Conservation (phyloP, 2,329 filamentous ascomycete species). For the Colletotrichum godetiae region DNA sequence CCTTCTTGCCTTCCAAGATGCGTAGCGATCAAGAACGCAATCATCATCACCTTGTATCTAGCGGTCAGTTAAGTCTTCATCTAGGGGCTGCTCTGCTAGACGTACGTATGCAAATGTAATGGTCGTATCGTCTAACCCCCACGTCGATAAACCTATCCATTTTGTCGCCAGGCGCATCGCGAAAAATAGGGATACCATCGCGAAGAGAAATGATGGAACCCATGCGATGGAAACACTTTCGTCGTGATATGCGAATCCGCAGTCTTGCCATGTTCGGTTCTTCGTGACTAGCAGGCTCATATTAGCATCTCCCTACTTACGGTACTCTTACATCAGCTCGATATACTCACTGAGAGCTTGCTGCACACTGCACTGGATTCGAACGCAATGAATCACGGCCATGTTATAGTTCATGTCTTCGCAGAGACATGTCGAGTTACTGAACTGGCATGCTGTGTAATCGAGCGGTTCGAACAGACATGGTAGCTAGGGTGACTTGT, state of each 20-base stretch:
- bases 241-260: conserved; percentile 16
- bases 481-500: neutral
- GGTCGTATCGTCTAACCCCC: conserved; percentile 28
- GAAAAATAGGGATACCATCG: neutral
- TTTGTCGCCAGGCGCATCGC: neutral
- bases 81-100: neutral
- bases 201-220: conserved; percentile 18
- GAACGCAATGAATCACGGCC: conserved; percentile 29
- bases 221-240: neutral
- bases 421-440: conserved; percentile 25
- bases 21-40: conserved; percentile 19
- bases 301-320: neutral
- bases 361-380: conserved; percentile 24
- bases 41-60: conserved; percentile 9
- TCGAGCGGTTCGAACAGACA: conserved; percentile 25
- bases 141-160: conserved; percentile 9
- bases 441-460: conserved; percentile 16
- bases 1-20: neutral
- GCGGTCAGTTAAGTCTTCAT: neutral
- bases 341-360: conserved; percentile 15
- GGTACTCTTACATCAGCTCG: neutral
- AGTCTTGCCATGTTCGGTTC: conserved; percentile 25
- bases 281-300: neutral
- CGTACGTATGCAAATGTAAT: conserved; percentile 24
- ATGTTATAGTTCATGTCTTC: conserved; percentile 28